These are phyloP conservation scores for Hymenotorrendiella dingleyae DNA, from an alignment of 2,329 filamentous ascomycete species.

Conservation along the genomic window DNA sequence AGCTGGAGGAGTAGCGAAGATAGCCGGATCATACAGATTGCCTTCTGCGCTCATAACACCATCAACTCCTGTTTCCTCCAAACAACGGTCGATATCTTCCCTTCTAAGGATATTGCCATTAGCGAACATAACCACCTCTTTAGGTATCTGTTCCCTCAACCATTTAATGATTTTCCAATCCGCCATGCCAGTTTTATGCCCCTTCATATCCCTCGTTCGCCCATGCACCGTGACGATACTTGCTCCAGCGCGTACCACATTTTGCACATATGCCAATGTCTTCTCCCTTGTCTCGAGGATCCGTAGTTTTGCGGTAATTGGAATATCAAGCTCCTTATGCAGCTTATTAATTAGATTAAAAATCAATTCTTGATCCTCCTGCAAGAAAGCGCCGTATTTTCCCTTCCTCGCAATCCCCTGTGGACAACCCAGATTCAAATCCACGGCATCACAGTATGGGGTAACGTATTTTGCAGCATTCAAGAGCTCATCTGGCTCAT, in stretches of 20 bases:
- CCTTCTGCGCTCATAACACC: constrained; percentile 95
- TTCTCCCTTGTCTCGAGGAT: constrained; percentile 81
- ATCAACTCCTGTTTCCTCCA: constrained; percentile 81
- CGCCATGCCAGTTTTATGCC: constrained; percentile 86
- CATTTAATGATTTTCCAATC: constrained; percentile 86
- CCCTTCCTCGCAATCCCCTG: constrained; percentile 91
- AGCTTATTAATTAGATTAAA: constrained; percentile 77
- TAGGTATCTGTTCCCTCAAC: constrained; percentile 73
- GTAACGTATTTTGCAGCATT: constrained; percentile 71
- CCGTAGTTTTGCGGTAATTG: constrained; percentile 91
- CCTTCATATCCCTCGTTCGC: constrained; percentile 83
- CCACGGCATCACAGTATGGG: constrained; percentile 89
- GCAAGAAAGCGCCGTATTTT: constrained; percentile 88
- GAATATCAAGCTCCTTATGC: constrained; percentile 70
- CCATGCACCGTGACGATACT: constrained; percentile 94
- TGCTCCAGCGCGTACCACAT: constrained; percentile 79
- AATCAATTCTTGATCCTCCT: constrained; percentile 85
- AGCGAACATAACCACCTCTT: constrained; percentile 89
- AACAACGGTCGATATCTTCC: constrained; percentile 69
- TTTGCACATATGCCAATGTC: constrained; percentile 83
- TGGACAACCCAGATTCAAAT: constrained; percentile 91
- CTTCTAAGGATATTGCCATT: constrained; percentile 89
- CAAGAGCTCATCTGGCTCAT: constrained; percentile 74
- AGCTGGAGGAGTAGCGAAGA: constrained; percentile 68
- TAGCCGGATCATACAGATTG: constrained; percentile 83